A percentile compares a stretch with the other conserved stretches of the same genome.
Conservation (phyloP, 345 rosid genomes). For the Populus nigra region DNA sequence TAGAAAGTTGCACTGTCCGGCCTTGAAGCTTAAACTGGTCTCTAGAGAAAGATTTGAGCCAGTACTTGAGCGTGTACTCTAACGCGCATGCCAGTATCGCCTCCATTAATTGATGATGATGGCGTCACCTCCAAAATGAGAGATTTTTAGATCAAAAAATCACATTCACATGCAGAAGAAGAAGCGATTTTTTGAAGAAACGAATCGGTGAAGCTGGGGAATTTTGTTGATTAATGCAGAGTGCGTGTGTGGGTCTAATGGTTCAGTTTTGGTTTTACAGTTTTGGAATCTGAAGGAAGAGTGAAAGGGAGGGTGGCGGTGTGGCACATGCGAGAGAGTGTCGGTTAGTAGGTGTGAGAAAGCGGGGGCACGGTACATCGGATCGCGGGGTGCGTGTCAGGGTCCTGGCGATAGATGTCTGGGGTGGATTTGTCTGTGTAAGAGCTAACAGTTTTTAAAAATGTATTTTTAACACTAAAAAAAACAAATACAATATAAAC, state of each 20-base stretch:
- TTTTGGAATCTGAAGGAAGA: conserved; percentile 17
- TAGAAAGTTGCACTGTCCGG: conserved; percentile 83
- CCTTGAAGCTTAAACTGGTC: conserved; percentile 97
- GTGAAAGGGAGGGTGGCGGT: neutral
- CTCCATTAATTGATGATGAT: conserved; percentile 54
- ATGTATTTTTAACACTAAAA: too few species aligned
- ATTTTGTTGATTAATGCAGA: neutral
- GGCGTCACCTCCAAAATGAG: neutral
- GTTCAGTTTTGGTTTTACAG: neutral
- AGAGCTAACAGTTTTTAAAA: too few species aligned
- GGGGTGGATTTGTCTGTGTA: conserved; percentile 25
- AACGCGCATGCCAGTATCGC: conserved; percentile 87
- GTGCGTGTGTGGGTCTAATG: neutral
- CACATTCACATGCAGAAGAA: neutral
- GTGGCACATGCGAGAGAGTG: conserved; percentile 17
- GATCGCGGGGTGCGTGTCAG: conserved; percentile 22
- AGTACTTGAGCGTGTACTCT: conserved; percentile 98
- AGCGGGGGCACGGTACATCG: conserved; percentile 9
- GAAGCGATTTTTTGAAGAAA: neutral
- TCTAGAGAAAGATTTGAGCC: conserved; percentile 98
- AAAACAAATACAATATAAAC: too few species aligned
- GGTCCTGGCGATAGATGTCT: conserved; percentile 5
- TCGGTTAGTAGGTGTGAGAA: too few species aligned
- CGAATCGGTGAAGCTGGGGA: neutral
- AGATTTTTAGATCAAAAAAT: neutral